Evolutionary conservation across 805 yeast species (phyloP).

Genomic region (Kodamaea sagamina): DNA sequence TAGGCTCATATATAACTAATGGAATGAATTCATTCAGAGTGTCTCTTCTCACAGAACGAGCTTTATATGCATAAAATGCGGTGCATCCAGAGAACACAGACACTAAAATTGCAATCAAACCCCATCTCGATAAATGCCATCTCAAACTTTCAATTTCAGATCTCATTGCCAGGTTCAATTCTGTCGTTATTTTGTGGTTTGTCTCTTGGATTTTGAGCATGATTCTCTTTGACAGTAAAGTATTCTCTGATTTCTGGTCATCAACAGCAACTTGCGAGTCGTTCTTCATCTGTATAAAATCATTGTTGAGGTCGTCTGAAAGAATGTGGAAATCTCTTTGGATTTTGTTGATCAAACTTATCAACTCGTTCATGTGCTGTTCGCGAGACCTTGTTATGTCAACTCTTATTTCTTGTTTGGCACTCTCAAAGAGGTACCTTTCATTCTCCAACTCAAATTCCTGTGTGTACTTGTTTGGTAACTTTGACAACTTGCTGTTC

Average conservation of each 20-base stretch:
- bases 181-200: conserved; percentile 80
- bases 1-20: conserved; percentile 45
- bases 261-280: conserved; percentile 81
- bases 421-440: conserved; percentile 85
- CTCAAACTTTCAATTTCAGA: conserved; percentile 85
- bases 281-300: conserved; percentile 59
- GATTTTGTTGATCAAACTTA: conserved; percentile 64
- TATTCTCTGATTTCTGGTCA: conserved; percentile 84
- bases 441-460: conserved; percentile 82
- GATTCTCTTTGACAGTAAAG: conserved; percentile 67
- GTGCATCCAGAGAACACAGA: conserved; percentile 57
- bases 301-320: conserved; percentile 72
- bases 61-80: conserved; percentile 52
- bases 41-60: conserved; percentile 23
- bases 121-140: conserved; percentile 92
- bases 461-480: conserved; percentile 51
- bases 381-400: conserved; percentile 77
- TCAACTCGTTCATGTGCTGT: conserved; percentile 63
- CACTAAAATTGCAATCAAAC: conserved; percentile 71
- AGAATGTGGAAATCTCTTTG: conserved; percentile 72
- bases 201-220: conserved; percentile 77
- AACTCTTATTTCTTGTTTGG: conserved; percentile 80
- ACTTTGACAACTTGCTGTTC: conserved; percentile 42
- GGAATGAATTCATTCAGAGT: conserved; percentile 42
- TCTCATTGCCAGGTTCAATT: conserved; percentile 76